Base-by-base conservation (phyloP, 257 asterid genomes). In the Schizonepeta tenuifolia region DNA sequence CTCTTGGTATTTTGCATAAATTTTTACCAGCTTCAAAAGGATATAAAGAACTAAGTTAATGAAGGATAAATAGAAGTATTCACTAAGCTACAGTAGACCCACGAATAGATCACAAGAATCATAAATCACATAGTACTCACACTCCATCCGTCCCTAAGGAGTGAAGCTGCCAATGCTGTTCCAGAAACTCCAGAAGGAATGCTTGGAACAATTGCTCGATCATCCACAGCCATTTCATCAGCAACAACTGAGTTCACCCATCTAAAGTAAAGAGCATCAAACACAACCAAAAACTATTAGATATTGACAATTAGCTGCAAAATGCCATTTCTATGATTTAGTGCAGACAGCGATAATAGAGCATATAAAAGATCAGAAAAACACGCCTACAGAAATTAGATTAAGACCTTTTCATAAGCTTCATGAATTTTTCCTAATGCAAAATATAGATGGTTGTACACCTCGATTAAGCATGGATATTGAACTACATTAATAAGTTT, bases 131-230 rank as follows among this genome's bases (percentile, higher is more conserved):
- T 13, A 77, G 17, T 55, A 83, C 96, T 92, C 73, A 92, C 97
- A 80, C 91, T 87, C 99, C 99, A 94, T 76, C 99, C 99, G 57
- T 91, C 98, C 72, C 97, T 90, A 71, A 94, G 92, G 78, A 94
- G 98, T 62, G 99, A 86, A 72, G 98, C 96, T 18, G 99, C 98
- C 75, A 91, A 83, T 53, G 99, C 96, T 17, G 99, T 91, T 77
- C 96, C 99, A 20, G 99, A 94, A 78, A 94, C 85, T 31, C 98
- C 99, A 22, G 77, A 68, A 5, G 99, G 98, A 75, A 91, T 71
- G 67, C 74, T 81, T 18, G 98, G 96, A 76, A 88, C 82, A 72
- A 88, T 82, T 76, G 91, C 86, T 65, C 74, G 89, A 80, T 85
- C 91, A 78, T 85, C 87, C 79, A 62, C 95, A 65, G 53, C 82